Percentiles rank a stretch among this genome's conserved stretches.
Evolutionary conservation across 495 filamentous ascomycete genomes (phyloP).

Genomic region (Trichoderma asperelloides): DNA sequence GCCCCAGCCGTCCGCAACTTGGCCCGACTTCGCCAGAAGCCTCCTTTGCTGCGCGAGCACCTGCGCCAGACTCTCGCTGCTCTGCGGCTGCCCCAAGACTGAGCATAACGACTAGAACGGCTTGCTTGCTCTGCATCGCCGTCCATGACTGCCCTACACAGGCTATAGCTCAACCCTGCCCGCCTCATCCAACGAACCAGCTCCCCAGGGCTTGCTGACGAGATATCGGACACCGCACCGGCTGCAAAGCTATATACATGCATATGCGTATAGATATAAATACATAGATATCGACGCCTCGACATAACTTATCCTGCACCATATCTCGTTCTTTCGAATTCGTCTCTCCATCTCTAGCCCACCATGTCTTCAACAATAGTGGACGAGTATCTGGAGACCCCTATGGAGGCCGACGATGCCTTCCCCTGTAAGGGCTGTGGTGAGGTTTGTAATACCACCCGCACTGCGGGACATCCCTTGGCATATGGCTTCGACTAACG

Average conservation of each 20-base stretch:
- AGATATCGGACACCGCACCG: background rate
- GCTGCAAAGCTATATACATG: background rate
- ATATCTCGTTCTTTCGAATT: background rate
- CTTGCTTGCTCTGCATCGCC: background rate
- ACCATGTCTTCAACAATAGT: slow-evolving; percentile 20
- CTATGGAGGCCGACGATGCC: slow-evolving; percentile 80
- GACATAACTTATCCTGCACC: background rate
- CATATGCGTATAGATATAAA: background rate
- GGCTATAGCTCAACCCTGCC: background rate
- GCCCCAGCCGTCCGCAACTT: slow-evolving; percentile 2
- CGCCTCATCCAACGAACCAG: background rate
- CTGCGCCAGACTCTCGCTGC: background rate
- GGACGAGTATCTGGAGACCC: slow-evolving; percentile 63
- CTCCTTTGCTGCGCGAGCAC: background rate
- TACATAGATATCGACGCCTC: background rate
- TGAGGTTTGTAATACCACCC: slow-evolving; percentile 51
- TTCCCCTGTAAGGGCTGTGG: slow-evolving; percentile 97
- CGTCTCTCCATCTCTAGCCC: background rate
- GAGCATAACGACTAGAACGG: background rate
- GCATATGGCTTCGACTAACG: slow-evolving; percentile 14
- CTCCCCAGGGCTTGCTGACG: background rate
- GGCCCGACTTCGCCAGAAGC: background rate
- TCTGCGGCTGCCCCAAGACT: background rate
- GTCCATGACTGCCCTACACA: background rate
- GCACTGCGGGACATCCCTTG: background rate